Evolutionary conservation across 2,329 filamentous ascomycete species (phyloP).

Genomic region (Tolypocladium tropicale): DNA sequence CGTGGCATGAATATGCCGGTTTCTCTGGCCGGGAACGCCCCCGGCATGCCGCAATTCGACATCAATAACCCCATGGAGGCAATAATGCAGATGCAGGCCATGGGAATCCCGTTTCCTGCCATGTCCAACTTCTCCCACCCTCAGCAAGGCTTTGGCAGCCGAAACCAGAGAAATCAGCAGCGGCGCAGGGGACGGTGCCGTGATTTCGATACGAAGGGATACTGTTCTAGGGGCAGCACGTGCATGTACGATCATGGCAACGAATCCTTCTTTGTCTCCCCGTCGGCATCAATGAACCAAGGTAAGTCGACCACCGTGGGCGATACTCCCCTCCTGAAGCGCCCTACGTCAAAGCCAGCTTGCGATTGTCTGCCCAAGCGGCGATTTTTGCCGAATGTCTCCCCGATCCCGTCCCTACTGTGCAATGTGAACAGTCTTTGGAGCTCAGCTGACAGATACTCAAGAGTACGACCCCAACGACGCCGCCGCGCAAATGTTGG

Average conservation of each 20-base stretch:
- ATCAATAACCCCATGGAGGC: constrained; percentile 51
- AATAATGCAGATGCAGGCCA: constrained; percentile 50
- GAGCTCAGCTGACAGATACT: constrained; percentile 5
- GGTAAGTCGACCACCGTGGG: constrained; percentile 12
- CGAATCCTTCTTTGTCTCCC: constrained; percentile 32
- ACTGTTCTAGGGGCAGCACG: constrained; percentile 54
- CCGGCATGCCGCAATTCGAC: constrained; percentile 39
- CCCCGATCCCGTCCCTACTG: not conserved
- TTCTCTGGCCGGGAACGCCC: constrained; percentile 6
- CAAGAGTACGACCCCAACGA: constrained; percentile 23
- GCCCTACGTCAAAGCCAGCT: too few species aligned
- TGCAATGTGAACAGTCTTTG: not conserved
- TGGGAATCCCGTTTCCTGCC: constrained; percentile 31
- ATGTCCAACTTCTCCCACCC: constrained; percentile 30
- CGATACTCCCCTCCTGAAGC: too few species aligned
- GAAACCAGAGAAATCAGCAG: constrained; percentile 12
- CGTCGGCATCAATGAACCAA: constrained; percentile 9
- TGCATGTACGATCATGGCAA: constrained; percentile 62
- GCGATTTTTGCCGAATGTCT: not conserved
- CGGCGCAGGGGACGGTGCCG: constrained; percentile 45
- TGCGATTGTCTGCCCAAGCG: not conserved
- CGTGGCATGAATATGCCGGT: not conserved
- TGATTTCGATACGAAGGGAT: constrained; percentile 65
- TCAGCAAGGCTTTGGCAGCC: constrained; percentile 11
- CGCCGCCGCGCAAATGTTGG: constrained; percentile 13